These are phyloP conservation scores for Cyclospora cayetanensis DNA, from an alignment of 169 alveolate genomes.

Conservation along the genomic window DNA sequence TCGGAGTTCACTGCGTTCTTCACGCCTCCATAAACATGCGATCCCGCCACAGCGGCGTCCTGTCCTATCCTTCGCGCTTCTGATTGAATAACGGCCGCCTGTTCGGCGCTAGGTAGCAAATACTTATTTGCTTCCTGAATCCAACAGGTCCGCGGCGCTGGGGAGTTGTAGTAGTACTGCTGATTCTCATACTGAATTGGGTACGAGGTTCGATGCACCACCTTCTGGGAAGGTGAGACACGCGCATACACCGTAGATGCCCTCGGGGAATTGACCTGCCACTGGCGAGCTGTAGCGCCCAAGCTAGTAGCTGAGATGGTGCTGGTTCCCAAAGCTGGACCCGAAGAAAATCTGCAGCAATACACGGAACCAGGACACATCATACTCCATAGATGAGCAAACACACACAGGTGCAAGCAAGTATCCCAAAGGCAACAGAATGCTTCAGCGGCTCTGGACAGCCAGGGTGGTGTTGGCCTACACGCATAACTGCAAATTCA, in stretches of 20 bases:
- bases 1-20: background rate
- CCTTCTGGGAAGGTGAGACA: background rate
- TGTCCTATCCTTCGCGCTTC: background rate
- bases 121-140: background rate
- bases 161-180: background rate
- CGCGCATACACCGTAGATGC: background rate
- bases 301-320: background rate
- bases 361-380: too few species aligned
- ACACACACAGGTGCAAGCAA: background rate
- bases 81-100: background rate
- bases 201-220: background rate
- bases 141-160: background rate
- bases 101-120: background rate
- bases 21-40: constrained; percentile 38
- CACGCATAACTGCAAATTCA: too few species aligned
- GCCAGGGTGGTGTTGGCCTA: too few species aligned
- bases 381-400: background rate
- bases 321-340: background rate
- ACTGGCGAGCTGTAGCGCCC: background rate
- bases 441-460: too few species aligned
- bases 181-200: background rate
- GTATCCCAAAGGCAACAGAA: background rate
- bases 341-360: background rate
- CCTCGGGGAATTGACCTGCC: background rate
- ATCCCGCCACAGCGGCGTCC: background rate